Conservation (phyloP, 768 basidiomycete species). For the Arthromyces matolae region DNA sequence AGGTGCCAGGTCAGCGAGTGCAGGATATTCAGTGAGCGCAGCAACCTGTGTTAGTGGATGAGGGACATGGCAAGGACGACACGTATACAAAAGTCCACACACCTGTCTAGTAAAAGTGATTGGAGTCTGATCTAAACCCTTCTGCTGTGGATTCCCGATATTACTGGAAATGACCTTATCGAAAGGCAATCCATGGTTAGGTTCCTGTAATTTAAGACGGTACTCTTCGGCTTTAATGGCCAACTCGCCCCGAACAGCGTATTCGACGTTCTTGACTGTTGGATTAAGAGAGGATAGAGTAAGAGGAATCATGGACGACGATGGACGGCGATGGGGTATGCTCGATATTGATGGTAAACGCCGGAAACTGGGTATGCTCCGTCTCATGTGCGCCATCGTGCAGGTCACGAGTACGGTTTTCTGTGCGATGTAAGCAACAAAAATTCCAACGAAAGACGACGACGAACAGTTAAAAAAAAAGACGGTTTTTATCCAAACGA, state of each 20-base stretch:
- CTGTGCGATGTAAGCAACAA: too few relatives aligned
- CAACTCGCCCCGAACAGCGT: constrained; percentile 96
- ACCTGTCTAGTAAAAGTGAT: constrained; percentile 93
- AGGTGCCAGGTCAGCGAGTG: constrained; percentile 71
- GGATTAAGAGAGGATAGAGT: constrained; percentile 77
- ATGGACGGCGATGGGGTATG: too few relatives aligned
- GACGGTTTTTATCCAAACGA: too few relatives aligned
- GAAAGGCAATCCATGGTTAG: constrained; percentile 69
- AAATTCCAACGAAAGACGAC: too few relatives aligned
- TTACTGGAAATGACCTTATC: constrained; percentile 88
- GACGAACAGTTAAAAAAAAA: too few relatives aligned
- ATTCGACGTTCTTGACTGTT: constrained; percentile 81
- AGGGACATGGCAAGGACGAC: too few relatives aligned
- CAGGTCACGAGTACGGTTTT: too few relatives aligned
- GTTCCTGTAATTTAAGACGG: constrained; percentile 62
- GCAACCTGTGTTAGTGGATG: too few relatives aligned
- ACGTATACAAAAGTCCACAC: too few relatives aligned
- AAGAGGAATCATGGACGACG: constrained; percentile 47
- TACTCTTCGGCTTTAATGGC: constrained; percentile 90
- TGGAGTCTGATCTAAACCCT: constrained; percentile 88
- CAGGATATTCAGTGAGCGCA: constrained; percentile 89
- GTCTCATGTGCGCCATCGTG: too few relatives aligned
- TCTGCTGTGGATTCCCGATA: constrained; percentile 98
- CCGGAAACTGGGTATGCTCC: too few relatives aligned
- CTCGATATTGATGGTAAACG: too few relatives aligned